Evolutionary conservation across 768 basidiomycete species (phyloP).

Genomic region (Xerocomellus amylosporus): DNA sequence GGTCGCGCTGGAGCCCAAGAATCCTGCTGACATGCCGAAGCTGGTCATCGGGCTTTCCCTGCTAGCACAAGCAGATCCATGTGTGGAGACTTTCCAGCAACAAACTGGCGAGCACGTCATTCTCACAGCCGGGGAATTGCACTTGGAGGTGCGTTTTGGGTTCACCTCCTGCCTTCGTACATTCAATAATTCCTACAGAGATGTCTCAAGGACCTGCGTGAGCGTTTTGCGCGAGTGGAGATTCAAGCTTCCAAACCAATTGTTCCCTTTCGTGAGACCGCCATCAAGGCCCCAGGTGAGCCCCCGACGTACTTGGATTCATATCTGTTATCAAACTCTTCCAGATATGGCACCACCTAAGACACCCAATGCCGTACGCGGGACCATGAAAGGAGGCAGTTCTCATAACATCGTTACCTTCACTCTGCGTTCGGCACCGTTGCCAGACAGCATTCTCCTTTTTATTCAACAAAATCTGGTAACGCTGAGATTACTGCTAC

Average conservation of each 20-base stretch:
- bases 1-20: slow-evolving; percentile 85
- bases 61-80: slow-evolving; percentile 93
- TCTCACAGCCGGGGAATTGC: slow-evolving; percentile 91
- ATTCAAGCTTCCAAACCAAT: slow-evolving; percentile 95
- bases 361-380: slow-evolving; percentile 63
- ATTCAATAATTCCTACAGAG: slow-evolving; percentile 49
- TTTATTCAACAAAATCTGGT: slow-evolving; percentile 76
- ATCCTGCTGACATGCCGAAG: slow-evolving; percentile 84
- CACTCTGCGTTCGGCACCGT: slow-evolving; percentile 76
- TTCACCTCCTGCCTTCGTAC: background rate
- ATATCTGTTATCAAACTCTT: background rate
- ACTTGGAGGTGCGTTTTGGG: slow-evolving; percentile 69
- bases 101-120: slow-evolving; percentile 98
- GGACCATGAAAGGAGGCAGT: slow-evolving; percentile 71
- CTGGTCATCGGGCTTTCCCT: slow-evolving; percentile 83
- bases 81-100: slow-evolving; percentile 96
- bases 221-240: slow-evolving; percentile 89
- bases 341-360: slow-evolving; percentile 88
- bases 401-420: slow-evolving; percentile 74
- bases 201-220: slow-evolving; percentile 93
- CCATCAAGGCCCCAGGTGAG: slow-evolving; percentile 72
- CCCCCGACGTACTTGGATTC: background rate
- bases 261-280: slow-evolving; percentile 96
- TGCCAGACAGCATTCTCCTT: slow-evolving; percentile 66
- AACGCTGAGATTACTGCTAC: slow-evolving; percentile 59